Evolutionary conservation across 495 filamentous ascomycete genomes (phyloP), one percentile per base, ranked within the genome.

Genomic region (Tuber umbilicatum): DNA sequence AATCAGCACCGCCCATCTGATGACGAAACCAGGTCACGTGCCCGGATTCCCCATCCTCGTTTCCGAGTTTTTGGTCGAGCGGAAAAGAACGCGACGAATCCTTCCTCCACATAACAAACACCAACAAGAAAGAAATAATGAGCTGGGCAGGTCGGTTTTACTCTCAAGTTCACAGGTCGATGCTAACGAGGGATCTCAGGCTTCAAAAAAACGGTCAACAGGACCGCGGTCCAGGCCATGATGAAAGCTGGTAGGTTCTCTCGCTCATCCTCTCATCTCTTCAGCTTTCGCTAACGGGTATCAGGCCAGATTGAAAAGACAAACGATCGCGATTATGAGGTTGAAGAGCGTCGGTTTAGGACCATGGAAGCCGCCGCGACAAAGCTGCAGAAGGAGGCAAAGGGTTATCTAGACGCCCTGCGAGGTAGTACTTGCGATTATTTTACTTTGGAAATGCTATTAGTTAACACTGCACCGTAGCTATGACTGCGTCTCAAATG

Each of bases 401-500:
- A 97, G 84, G 95, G 95, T 74, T 99, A 99, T 83, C 86, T 99
- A 55, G 95, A 99, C 84, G 95, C 93, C 41, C 85, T 99, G 76
- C 89, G 95, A 89, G 93, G 93, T 94, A 80, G n/a, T 81, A 16
- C 31, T 27, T 31, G 27, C 4, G 50, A 0, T 31, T 27, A 31
- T 27, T n/a, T 16, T 31, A 3, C 2, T 31, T 27, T 16, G 16
- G 71, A 68, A 21, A 69, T 37, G 14, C 19, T 17, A 38, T 17
- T 2, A 17, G 39, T 35, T 43, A 55, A 40, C 38, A 77, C 76
- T 60, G 19, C 39, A 43, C 19, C 21, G 43, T 70, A 96, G 95
- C 95, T 50, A 99, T 99, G 95, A 99, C 95, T 40, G 94, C 95
- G 3, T 97, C 94, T 47, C 95, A 99, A 83, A 98, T 99, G 95